Evolutionary conservation across 805 yeast species (phyloP), one percentile per base, ranked within the genome.

Genomic region (Monosporozyma unispora): DNA sequence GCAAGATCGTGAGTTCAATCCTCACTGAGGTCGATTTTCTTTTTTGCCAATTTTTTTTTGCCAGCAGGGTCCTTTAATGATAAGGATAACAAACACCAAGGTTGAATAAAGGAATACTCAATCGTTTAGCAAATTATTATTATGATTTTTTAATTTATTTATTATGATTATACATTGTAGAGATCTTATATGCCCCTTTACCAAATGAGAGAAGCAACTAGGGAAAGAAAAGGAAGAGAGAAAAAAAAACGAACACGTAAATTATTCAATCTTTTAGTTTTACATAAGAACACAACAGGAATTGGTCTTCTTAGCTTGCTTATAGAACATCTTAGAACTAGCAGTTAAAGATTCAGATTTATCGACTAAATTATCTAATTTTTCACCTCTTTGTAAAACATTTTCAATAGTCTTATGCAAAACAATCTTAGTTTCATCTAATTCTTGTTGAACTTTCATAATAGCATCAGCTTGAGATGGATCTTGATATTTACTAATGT

Each of bases 381-480:
- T 89, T 69, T 93, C 99, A 47, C 99, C 99, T 67, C 99, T 81
- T 68, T 88, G 95, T 64, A 93, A 76, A 8, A 93, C 96, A 53
- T 84, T 77, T 69, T 93, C 97, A 57, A 93, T 91, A 44, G 97
- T 89, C 71, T 91, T 90, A 70, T 93, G 98, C 61, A 93, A 75
- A 39, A 90, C 96, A 59, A 91, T 87, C 74, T 93, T 93, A 35
- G 99, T 93, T 65, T 93, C 99, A 68, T 93, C 99, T 60, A 93
- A 78, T 69, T 93, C 99, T 64, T 89, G 95, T 73, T 93, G 99
- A 21, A 93, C 99, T 67, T 84, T 86, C 95, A 93, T 84, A 54
- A 93, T 81, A 10, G 96, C 84, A 67, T 93, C 99, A 0, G 98
- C 98, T 72, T 93, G 96, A 40, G 84, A 77, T 28, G 99, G 99